These are phyloP conservation scores for Candida jianshihensis DNA, from an alignment of 805 yeast genomes.

Conservation along the genomic window DNA sequence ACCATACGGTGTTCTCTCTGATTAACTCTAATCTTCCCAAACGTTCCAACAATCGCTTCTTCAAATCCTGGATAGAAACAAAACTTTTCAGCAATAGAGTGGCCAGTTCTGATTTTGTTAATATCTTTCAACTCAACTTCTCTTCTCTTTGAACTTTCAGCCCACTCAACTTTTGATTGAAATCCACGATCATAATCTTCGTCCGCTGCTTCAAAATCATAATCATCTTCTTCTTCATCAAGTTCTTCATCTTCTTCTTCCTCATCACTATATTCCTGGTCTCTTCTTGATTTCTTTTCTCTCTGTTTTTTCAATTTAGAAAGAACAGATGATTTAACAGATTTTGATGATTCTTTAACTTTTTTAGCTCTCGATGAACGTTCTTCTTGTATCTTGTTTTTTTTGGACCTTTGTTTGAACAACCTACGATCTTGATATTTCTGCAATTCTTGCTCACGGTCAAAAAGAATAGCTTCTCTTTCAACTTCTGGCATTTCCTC, in stretches of 20 bases:
- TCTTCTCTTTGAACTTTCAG: conserved; percentile 35
- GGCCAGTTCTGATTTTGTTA: conserved; percentile 69
- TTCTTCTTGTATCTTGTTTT: conserved; percentile 34
- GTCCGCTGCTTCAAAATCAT: conserved; percentile 33
- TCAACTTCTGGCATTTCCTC: conserved; percentile 81
- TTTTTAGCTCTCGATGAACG: conserved; percentile 27
- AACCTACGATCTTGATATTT: conserved; percentile 77
- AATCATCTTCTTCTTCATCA: conserved; percentile 32
- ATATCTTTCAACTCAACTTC: conserved; percentile 54
- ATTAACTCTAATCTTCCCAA: conserved; percentile 74
- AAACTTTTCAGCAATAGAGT: conserved; percentile 65
- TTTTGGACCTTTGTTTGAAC: conserved; percentile 74
- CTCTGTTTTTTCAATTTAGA: conserved; percentile 72
- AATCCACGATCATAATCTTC: conserved; percentile 36
- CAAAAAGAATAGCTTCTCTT: conserved; percentile 86
- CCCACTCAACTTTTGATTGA: conserved; percentile 43
- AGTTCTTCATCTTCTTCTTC: conserved; percentile 43
- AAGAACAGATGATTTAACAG: conserved; percentile 44
- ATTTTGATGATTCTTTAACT: conserved; percentile 24
- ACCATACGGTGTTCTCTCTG: conserved; percentile 76
- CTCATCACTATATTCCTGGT: conserved; percentile 21
- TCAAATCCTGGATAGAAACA: conserved; percentile 80
- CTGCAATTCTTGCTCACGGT: conserved; percentile 89
- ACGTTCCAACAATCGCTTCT: conserved; percentile 62
- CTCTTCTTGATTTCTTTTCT: conserved; percentile 47